Evolutionary conservation across 768 basidiomycete species (phyloP), one percentile per base, ranked within the genome.

Genomic region (Saitozyma podzolica): DNA sequence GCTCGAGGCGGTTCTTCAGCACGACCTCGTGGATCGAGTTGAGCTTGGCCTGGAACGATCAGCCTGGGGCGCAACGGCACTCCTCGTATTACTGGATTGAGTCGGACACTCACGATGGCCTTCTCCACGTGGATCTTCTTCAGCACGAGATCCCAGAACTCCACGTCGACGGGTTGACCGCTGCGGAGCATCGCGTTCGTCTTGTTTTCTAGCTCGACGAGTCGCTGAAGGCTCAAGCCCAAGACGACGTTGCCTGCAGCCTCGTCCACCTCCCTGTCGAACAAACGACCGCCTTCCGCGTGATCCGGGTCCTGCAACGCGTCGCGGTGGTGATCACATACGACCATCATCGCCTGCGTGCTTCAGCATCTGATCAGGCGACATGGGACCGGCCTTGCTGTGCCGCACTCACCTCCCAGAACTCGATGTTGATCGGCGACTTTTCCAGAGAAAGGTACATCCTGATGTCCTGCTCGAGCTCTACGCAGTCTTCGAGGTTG

Each of bases 41-140:
- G 47, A 99, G 84, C 74, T 94, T 96, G 8, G 92, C 89, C 92
- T 95, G 69, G 19, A 8, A 6, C 45, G 29, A 42, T 39, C 50
- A 65, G 40, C 29, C 29, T 29, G 9, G 47, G 58, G 20, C 9
- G 8, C 11, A 11, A 53, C 8, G 37, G 29, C 37, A 11, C 2
- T 47, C 6, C n/a, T 6, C n/a, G 11, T 47, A 47, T 47, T 3
- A 47, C 2, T 47, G 11, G 16, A 17, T 9, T 0, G 17, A 37
- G 50, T 8, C 1, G 37, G 1, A 67, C 29, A 29, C 70, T 54
- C 69, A 92, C 93, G 83, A 97, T 97, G 19, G 96, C 90, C 81
- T 98, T 98, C 88, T 91, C 96, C 3, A 98, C 95, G 20, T 97
- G 82, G 41, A 99, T 80, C 78, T 90, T 96, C 80, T 92, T 90